phyloP scores from a whole-genome alignment of 345 rosid genomes.

The Cardamine occulta region DNA sequence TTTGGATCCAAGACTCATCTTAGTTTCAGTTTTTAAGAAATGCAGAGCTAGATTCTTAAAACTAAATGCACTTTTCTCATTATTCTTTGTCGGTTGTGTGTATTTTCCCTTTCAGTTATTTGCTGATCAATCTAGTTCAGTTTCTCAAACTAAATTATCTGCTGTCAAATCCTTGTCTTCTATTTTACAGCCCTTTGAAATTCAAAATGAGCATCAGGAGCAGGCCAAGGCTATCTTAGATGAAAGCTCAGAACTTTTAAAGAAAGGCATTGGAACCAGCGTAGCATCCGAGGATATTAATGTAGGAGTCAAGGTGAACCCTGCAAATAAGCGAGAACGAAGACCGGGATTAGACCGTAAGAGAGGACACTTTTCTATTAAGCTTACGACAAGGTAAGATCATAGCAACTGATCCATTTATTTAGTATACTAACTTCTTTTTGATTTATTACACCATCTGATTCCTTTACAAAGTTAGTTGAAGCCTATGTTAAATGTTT shows the following conservation, averaged over 20 bases:
- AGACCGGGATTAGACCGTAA: slow-evolving; percentile 73
- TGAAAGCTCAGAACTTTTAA: slow-evolving; percentile 40
- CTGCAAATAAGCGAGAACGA: slow-evolving; percentile 54
- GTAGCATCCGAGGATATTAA: slow-evolving; percentile 19
- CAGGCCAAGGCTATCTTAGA: slow-evolving; percentile 58
- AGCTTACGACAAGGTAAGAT: slow-evolving; percentile 60
- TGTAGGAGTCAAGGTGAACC: slow-evolving; percentile 39
- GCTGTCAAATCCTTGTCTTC: slow-evolving; percentile 7
- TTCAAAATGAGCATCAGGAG: slow-evolving; percentile 56
- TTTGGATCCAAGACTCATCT: background rate
- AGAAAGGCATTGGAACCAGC: slow-evolving; percentile 31
- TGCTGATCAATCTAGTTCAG: background rate
- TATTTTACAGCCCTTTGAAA: slow-evolving; percentile 54
- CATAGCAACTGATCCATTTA: background rate
- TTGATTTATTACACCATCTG: slow-evolving; percentile 13
- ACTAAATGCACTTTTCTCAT: background rate
- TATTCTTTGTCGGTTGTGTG: background rate
- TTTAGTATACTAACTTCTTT: slow-evolving; percentile 10
- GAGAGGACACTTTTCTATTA: slow-evolving; percentile 71
- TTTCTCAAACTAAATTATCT: slow-evolving; percentile 19
- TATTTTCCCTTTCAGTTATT: slow-evolving; percentile 1
- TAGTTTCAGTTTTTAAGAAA: slow-evolving; percentile 2
- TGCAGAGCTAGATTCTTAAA: background rate
- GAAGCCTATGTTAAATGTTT: slow-evolving; percentile 15
- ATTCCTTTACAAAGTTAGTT: background rate